These are phyloP conservation scores for Afroboletus lepidellus DNA, from an alignment of 1,284 basidiomycete species.

Conservation along the genomic window DNA sequence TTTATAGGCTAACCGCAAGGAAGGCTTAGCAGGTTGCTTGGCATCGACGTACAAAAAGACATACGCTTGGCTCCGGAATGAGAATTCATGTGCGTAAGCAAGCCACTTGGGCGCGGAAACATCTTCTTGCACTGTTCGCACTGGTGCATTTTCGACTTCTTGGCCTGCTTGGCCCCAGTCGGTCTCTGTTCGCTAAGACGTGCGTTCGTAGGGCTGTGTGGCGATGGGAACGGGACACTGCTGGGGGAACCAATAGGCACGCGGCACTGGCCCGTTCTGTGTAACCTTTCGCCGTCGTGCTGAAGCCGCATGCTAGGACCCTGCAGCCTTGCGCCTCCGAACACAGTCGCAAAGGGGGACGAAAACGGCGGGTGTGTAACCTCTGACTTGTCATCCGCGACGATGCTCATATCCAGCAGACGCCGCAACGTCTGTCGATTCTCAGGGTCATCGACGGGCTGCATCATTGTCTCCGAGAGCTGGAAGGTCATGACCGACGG, in stretches of 20 bases:
- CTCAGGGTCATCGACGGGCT: conserved; percentile 32
- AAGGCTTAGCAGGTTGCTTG: conserved; percentile 8
- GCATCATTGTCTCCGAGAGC: conserved; percentile 27
- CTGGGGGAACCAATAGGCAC: conserved; percentile 8
- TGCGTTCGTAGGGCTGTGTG: conserved; percentile 7
- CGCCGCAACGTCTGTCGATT: conserved; percentile 20
- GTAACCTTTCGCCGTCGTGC: conserved; percentile 14
- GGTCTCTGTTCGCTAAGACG: conserved; percentile 10
- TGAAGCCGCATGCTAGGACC: conserved; percentile 30
- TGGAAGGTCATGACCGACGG: conserved; percentile 34
- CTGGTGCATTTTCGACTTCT: conserved; percentile 52
- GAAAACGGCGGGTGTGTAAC: conserved; percentile 5
- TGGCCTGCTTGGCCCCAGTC: conserved; percentile 22
- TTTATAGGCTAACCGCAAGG: conserved; percentile 42
- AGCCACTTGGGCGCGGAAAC: conserved; percentile 63
- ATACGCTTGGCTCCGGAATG: conserved; percentile 64
- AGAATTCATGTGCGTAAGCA: conserved; percentile 65
- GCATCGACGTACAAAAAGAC: conserved; percentile 20
- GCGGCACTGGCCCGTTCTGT: conserved; percentile 16
- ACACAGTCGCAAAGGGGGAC: conserved; percentile 4
- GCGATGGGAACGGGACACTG: conserved; percentile 5
- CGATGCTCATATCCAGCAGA: conserved; percentile 17
- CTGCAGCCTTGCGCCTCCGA: conserved; percentile 17
- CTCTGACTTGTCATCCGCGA: conserved; percentile 17
- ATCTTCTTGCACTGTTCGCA: conserved; percentile 54